phyloP scores from a whole-genome alignment of 2,329 filamentous ascomycete genomes.

The Penicillium brevicompactum region DNA sequence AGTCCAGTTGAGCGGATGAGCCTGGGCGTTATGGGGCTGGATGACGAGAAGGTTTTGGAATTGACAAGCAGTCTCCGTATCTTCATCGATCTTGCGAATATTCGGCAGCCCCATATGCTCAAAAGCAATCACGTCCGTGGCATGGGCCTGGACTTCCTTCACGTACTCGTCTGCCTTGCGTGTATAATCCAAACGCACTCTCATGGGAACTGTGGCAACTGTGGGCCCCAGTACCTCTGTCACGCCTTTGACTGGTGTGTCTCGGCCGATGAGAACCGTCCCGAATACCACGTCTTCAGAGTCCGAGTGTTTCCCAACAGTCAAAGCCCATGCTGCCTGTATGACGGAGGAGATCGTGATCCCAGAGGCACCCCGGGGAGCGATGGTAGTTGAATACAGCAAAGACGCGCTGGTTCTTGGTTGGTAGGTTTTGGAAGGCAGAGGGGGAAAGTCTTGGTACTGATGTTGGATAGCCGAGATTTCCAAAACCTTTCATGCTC shows the following conservation, averaged over 20 bases:
- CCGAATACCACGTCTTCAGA: not conserved
- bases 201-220: not conserved
- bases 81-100: not conserved
- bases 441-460: not conserved
- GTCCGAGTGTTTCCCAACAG: not conserved
- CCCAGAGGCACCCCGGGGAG: not conserved
- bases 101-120: not conserved
- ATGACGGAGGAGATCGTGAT: not conserved
- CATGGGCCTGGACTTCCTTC: not conserved
- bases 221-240: not conserved
- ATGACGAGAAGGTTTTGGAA: slow-evolving; percentile 5
- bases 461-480: not conserved
- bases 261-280: not conserved
- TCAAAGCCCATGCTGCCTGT: not conserved
- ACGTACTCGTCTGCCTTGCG: not conserved
- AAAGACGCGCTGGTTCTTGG: not conserved
- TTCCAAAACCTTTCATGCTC: not conserved
- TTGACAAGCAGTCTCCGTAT: not conserved
- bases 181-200: not conserved
- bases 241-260: not conserved
- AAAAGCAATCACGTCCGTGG: not conserved
- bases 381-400: not conserved
- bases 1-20: not conserved
- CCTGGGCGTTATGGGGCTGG: not conserved
- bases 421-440: not conserved